phyloP scores from a whole-genome alignment of 1,139 yeast species.

The Debaryomycetaceae sp. region DNA sequence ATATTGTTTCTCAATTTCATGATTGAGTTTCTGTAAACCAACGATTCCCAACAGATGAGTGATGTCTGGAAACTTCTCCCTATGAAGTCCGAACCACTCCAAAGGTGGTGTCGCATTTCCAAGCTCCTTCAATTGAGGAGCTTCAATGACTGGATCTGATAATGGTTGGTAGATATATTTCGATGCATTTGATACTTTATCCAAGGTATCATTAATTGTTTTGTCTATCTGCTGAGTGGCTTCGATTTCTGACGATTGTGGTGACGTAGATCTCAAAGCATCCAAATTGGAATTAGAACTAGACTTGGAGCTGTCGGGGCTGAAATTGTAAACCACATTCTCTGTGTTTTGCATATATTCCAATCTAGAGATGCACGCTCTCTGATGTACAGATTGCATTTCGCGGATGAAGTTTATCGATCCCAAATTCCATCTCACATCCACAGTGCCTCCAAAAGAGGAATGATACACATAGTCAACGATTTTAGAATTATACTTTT shows the following conservation, averaged over 20 bases:
- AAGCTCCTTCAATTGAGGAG: slow-evolving; percentile 84
- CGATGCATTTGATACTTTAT: slow-evolving; percentile 59
- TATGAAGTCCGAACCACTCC: slow-evolving; percentile 95
- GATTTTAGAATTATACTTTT: slow-evolving; percentile 42
- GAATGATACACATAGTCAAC: slow-evolving; percentile 68
- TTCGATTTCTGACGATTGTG: slow-evolving; percentile 24
- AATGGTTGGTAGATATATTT: slow-evolving; percentile 62
- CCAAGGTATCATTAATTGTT: slow-evolving; percentile 31
- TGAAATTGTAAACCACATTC: slow-evolving; percentile 9
- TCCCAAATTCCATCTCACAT: slow-evolving; percentile 90
- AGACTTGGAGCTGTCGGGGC: slow-evolving; percentile 16
- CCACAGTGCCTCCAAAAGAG: slow-evolving; percentile 84
- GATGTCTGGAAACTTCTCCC: slow-evolving; percentile 78
- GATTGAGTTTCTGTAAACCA: slow-evolving; percentile 68
- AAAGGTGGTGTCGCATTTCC: slow-evolving; percentile 98
- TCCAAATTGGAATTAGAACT: slow-evolving; percentile 6
- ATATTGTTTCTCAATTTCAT: slow-evolving; percentile 54
- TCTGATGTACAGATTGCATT: slow-evolving; percentile 69
- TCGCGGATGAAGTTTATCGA: slow-evolving; percentile 87
- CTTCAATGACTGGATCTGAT: slow-evolving; percentile 76
- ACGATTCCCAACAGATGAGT: slow-evolving; percentile 80
- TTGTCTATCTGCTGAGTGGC: slow-evolving; percentile 32
- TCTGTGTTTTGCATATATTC: slow-evolving; percentile 20
- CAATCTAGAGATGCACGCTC: slow-evolving; percentile 38
- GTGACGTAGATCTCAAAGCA: slow-evolving; percentile 12